These are phyloP conservation scores for Sanghuangporus baumii DNA, from an alignment of 1,284 basidiomycete genomes.

Conservation along the genomic window DNA sequence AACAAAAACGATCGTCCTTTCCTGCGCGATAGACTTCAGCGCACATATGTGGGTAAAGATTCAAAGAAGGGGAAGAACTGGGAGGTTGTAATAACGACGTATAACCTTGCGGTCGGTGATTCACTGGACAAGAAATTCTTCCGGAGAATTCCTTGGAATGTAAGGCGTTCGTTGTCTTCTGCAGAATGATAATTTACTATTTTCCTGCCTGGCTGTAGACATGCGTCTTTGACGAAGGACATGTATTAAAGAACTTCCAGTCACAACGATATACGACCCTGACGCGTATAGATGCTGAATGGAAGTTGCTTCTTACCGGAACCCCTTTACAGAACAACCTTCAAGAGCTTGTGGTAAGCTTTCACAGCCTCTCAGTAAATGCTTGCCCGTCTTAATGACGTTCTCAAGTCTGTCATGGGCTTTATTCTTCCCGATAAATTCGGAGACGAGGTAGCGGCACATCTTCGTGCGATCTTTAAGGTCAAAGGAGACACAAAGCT, in stretches of 20 bases:
- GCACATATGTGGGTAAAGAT: conserved; percentile 41
- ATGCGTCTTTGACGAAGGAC: conserved; percentile 93
- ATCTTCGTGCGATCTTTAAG: conserved; percentile 94
- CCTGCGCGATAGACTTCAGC: conserved; percentile 68
- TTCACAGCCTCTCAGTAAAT: conserved; percentile 12
- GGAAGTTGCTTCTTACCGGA: conserved; percentile 92
- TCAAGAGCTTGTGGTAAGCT: conserved; percentile 89
- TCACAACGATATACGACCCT: conserved; percentile 92
- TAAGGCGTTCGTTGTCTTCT: conserved; percentile 33
- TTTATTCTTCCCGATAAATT: conserved; percentile 96
- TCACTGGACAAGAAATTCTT: conserved; percentile 90
- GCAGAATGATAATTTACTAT: background rate
- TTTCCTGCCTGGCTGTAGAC: conserved; percentile 41
- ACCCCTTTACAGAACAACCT: conserved; percentile 92
- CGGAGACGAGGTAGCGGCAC: conserved; percentile 58
- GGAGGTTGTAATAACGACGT: conserved; percentile 95
- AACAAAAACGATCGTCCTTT: conserved; percentile 82
- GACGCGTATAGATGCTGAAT: conserved; percentile 79
- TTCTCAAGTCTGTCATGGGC: conserved; percentile 84
- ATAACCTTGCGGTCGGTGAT: conserved; percentile 88
- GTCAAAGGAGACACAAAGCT: conserved; percentile 85
- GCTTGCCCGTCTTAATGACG: background rate
- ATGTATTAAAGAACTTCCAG: conserved; percentile 94
- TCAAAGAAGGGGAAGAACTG: conserved; percentile 55
- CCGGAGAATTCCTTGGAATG: conserved; percentile 87